Conservation (phyloP, 768 basidiomycete species). For the Sarcomyxa edulis region DNA sequence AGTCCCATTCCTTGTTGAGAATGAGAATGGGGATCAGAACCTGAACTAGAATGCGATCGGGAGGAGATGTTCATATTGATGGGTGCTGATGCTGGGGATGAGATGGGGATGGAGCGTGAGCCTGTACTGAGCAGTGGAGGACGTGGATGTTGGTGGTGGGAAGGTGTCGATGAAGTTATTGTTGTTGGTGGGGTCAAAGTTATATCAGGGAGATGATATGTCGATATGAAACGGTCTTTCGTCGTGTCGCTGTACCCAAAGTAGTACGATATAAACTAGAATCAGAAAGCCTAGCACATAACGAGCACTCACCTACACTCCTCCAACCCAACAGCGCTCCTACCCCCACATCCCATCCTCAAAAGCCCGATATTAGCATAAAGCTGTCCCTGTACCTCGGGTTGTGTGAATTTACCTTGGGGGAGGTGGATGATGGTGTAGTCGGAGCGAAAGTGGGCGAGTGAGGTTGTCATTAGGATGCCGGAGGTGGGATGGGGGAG, state of each 20-base stretch:
- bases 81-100: slow-evolving; percentile 11
- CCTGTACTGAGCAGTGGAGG: slow-evolving; percentile 13
- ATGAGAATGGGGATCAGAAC: neutral
- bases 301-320: slow-evolving; percentile 53
- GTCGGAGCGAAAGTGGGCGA: slow-evolving; percentile 85
- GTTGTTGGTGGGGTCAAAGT: slow-evolving; percentile 16
- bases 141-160: slow-evolving; percentile 12
- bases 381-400: slow-evolving; percentile 56
- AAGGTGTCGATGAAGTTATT: slow-evolving; percentile 12
- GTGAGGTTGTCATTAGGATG: slow-evolving; percentile 73
- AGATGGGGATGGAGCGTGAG: slow-evolving; percentile 10
- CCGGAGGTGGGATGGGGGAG: slow-evolving; percentile 69
- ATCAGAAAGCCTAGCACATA: too few species aligned
- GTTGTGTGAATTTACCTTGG: slow-evolving; percentile 61
- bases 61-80: neutral
- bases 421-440: slow-evolving; percentile 81
- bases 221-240: slow-evolving; percentile 72
- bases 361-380: slow-evolving; percentile 80
- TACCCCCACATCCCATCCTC: slow-evolving; percentile 81
- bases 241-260: slow-evolving; percentile 55
- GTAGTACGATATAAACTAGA: slow-evolving; percentile 6
- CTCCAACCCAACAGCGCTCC: slow-evolving; percentile 69
- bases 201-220: slow-evolving; percentile 54
- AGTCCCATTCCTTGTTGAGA: too few species aligned
- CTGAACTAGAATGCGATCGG: neutral